Percentiles rank a stretch among this genome's conserved stretches.
These are phyloP conservation scores for Solanum sejunctum DNA, from an alignment of 257 asterid species.

Conservation along the genomic window DNA sequence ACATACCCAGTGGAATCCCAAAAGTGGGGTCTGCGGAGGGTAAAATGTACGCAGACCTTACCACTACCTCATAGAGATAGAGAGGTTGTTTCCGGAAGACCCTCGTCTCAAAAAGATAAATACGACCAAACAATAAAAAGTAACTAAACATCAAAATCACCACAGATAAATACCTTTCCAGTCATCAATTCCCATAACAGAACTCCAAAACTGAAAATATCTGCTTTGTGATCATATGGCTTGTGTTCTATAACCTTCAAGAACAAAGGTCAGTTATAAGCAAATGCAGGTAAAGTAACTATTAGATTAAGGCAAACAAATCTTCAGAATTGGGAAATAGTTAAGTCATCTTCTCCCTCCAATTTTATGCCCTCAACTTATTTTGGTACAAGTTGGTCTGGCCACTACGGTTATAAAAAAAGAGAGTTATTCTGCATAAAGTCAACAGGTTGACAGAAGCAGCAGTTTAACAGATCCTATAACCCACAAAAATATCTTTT, in stretches of 20 bases:
- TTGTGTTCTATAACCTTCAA: slow-evolving; percentile 89
- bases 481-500: background rate
- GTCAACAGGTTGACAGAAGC: background rate
- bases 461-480: background rate
- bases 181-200: slow-evolving; percentile 89
- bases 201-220: slow-evolving; percentile 87
- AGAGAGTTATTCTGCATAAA: background rate
- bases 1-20: background rate
- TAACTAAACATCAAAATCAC: background rate
- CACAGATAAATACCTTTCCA: slow-evolving; percentile 56
- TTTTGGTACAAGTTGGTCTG: background rate
- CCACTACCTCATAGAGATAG: no score
- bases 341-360: background rate
- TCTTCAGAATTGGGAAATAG: background rate
- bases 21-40: no score
- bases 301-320: background rate
- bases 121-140: background rate
- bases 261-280: slow-evolving; percentile 14
- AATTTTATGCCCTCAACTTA: background rate
- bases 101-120: background rate
- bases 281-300: background rate
- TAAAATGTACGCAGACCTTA: no score
- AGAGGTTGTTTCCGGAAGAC: no score
- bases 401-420: background rate
- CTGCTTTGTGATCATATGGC: slow-evolving; percentile 94